These are phyloP conservation scores for Eutypa lata DNA, from an alignment of 2,329 filamentous ascomycete genomes.

Conservation along the genomic window DNA sequence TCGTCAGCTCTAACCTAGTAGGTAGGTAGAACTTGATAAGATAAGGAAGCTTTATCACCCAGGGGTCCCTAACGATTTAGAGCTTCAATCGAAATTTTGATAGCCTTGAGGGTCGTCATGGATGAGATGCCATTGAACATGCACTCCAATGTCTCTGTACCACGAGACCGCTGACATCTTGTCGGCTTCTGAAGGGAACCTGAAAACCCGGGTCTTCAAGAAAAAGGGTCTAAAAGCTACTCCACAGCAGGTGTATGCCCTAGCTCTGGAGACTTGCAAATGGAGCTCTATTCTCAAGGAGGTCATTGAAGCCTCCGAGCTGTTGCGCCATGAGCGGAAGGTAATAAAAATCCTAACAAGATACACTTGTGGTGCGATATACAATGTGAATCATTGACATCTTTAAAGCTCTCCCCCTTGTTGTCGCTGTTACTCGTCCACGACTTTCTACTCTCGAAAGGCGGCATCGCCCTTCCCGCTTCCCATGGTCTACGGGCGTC, in stretches of 20 bases:
- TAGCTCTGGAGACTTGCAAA: slow-evolving; percentile 84
- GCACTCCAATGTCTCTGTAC: slow-evolving; percentile 78
- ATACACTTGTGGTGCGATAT: too few species aligned
- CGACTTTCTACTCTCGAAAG: slow-evolving; percentile 78
- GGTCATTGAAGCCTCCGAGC: slow-evolving; percentile 76
- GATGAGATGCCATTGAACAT: slow-evolving; percentile 9
- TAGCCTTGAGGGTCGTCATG: neutral
- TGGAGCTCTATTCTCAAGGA: slow-evolving; percentile 86
- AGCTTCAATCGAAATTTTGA: neutral
- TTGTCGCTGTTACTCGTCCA: slow-evolving; percentile 81
- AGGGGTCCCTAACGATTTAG: neutral
- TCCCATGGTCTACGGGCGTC: slow-evolving; percentile 74
- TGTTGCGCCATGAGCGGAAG: slow-evolving; percentile 81
- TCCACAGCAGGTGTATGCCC: slow-evolving; percentile 79
- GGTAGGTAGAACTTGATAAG: too few species aligned
- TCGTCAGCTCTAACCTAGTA: too few species aligned
- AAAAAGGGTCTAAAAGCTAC: slow-evolving; percentile 73
- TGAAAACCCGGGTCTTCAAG: slow-evolving; percentile 81
- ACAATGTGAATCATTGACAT: too few species aligned
- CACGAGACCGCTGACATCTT: slow-evolving; percentile 83
- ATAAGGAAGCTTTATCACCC: neutral
- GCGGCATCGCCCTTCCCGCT: slow-evolving; percentile 76
- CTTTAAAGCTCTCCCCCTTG: slow-evolving; percentile 68
- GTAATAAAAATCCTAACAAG: slow-evolving; percentile 43
- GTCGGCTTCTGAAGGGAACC: slow-evolving; percentile 69